These are phyloP conservation scores for Fusarium sp. DNA, from an alignment of 2,329 filamentous ascomycete species.

Conservation along the genomic window DNA sequence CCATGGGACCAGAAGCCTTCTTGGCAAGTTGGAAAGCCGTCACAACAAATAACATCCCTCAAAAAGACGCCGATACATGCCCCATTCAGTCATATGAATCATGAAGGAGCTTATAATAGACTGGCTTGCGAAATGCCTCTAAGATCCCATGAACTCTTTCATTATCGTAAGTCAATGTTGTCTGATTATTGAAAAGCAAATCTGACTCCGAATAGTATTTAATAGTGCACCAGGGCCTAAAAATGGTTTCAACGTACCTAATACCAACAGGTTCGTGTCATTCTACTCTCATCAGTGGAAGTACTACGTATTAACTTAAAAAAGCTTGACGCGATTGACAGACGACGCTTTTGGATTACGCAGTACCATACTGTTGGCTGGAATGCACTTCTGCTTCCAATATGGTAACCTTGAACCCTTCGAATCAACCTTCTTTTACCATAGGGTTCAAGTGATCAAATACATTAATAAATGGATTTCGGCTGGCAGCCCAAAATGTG, in stretches of 20 bases:
- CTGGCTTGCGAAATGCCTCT: constrained; percentile 16
- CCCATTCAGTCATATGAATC: not conserved
- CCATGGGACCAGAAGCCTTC: constrained; percentile 22
- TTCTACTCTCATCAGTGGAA: rapidly evolving
- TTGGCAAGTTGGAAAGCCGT: not conserved
- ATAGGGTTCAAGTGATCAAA: constrained; percentile 18
- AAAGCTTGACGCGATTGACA: not conserved
- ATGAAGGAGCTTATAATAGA: constrained; percentile 9
- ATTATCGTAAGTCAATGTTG: constrained; percentile 2
- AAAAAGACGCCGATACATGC: not conserved
- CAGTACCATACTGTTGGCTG: constrained; percentile 10
- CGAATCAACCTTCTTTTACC: constrained; percentile 13
- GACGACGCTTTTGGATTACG: constrained; percentile 3
- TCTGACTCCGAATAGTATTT: constrained; percentile 4
- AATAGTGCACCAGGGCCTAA: not conserved
- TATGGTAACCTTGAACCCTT: not conserved
- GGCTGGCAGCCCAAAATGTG: not conserved
- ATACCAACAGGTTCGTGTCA: constrained; percentile 1
- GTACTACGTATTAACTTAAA: not conserved
- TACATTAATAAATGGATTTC: constrained; percentile 19
- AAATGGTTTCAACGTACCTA: not conserved
- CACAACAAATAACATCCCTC: not conserved
- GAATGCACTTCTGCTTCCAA: constrained; percentile 23
- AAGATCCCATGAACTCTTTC: constrained; percentile 19
- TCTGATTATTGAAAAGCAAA: rapidly evolving